Conservation (phyloP, 768 basidiomycete species). For the Boletus rubescentipes region DNA sequence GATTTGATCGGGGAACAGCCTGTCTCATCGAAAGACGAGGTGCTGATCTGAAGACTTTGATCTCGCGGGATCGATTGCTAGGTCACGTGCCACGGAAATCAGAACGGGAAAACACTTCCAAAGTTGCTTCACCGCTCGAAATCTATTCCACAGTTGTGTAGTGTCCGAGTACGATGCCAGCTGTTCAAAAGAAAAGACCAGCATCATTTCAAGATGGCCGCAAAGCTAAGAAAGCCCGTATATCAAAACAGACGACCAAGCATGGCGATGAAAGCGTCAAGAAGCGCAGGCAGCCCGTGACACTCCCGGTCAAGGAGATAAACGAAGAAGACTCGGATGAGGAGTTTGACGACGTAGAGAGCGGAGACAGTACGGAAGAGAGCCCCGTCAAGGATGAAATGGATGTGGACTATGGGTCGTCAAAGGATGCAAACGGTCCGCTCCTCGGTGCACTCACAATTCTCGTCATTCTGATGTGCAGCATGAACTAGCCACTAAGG, state of each 20-base stretch:
- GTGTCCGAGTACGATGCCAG: constrained; percentile 36
- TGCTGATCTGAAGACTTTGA: no score
- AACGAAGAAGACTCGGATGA: constrained; percentile 38
- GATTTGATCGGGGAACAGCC: neutral
- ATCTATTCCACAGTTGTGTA: neutral
- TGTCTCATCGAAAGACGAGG: neutral
- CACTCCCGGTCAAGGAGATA: constrained; percentile 35
- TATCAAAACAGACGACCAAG: constrained; percentile 35
- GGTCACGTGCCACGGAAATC: constrained; percentile 22
- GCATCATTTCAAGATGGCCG: constrained; percentile 47
- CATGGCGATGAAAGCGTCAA: constrained; percentile 37
- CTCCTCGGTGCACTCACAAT: constrained; percentile 13
- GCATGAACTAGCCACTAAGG: constrained; percentile 48
- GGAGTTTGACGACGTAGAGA: constrained; percentile 35
- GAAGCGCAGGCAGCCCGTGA: constrained; percentile 65
- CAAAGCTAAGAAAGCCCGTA: constrained; percentile 51
- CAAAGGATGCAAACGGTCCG: constrained; percentile 62
- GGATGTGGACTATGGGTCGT: constrained; percentile 25
- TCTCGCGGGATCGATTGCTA: neutral
- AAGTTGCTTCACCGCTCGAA: neutral
- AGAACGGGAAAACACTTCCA: neutral
- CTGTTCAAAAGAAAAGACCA: constrained; percentile 50
- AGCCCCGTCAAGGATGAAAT: constrained; percentile 31
- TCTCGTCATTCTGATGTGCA: constrained; percentile 6
- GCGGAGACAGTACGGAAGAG: constrained; percentile 23